A percentile compares a stretch with the other conserved stretches of the same genome.
phyloP scores from a whole-genome alignment of 176 grass and related monocot genomes.

The Saccharum officinarum region DNA sequence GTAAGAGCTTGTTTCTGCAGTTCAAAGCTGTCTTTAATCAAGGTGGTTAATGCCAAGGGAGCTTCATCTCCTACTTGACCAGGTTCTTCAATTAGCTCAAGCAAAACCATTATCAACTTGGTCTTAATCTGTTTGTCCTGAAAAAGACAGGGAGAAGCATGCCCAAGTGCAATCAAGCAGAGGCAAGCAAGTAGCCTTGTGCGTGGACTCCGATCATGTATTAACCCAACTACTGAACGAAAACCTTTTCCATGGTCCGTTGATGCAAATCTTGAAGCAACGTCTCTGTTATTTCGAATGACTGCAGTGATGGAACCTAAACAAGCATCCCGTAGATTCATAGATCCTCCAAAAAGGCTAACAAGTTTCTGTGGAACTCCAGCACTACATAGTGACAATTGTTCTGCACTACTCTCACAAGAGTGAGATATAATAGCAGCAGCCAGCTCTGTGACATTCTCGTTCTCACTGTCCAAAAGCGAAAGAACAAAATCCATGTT shows the following conservation, averaged over 20 bases:
- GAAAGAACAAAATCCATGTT: conserved; percentile 94
- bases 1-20: conserved; percentile 84
- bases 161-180: conserved; percentile 81
- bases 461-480: conserved; percentile 75
- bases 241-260: conserved; percentile 85
- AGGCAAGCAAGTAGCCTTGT: conserved; percentile 92
- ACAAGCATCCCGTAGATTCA: conserved; percentile 86
- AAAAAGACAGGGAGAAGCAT: conserved; percentile 65
- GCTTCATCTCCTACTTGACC: conserved; percentile 87
- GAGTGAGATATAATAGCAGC: conserved; percentile 90
- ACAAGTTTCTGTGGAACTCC: conserved; percentile 78
- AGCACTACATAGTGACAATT: conserved; percentile 75
- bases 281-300: conserved; percentile 70
- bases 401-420: conserved; percentile 67
- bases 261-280: conserved; percentile 76
- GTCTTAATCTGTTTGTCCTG: conserved; percentile 84
- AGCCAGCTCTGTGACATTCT: conserved; percentile 96
- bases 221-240: conserved; percentile 60
- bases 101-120: conserved; percentile 82
- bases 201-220: conserved; percentile 74
- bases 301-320: conserved; percentile 80
- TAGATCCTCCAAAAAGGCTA: conserved; percentile 76
- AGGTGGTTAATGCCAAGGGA: conserved; percentile 76
- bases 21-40: conserved; percentile 83
- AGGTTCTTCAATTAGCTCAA: conserved; percentile 90